Conservation (phyloP, 2,329 filamentous ascomycete genomes). For the Trichophyton rubrum region DNA sequence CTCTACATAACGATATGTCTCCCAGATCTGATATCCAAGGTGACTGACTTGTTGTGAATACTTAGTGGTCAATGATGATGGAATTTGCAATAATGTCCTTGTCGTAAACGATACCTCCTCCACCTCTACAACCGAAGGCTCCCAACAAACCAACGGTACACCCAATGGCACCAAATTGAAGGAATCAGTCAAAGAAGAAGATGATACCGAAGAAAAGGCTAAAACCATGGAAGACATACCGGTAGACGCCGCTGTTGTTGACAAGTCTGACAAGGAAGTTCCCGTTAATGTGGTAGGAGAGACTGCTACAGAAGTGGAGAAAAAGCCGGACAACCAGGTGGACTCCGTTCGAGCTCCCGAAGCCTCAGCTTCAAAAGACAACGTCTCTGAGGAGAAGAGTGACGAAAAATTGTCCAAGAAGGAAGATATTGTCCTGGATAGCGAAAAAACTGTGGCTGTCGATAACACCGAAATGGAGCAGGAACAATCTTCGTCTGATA, state of each 20-base stretch:
- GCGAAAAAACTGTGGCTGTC: not conserved
- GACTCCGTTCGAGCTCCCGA: not conserved
- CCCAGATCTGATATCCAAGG: not conserved
- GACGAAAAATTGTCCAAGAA: not conserved
- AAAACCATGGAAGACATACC: not conserved
- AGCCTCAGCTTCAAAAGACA: too few relatives aligned
- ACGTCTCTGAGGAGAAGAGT: not conserved
- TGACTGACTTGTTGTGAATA: not conserved
- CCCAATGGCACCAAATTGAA: conserved; percentile 4
- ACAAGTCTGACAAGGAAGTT: not conserved
- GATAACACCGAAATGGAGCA: not conserved
- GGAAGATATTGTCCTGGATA: not conserved
- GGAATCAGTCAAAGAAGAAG: not conserved
- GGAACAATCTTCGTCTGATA: not conserved
- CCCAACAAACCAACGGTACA: not conserved
- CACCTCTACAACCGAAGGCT: not conserved
- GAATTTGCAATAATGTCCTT: conserved; percentile 16
- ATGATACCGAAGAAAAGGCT: not conserved
- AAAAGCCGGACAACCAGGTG: not conserved
- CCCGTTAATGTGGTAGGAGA: conserved; percentile 4
- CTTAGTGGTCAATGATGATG: conserved; percentile 18
- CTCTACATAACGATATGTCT: not conserved
- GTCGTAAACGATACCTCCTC: conserved; percentile 7
- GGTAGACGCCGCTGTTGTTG: not conserved
- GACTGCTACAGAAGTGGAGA: conserved; percentile 9